phyloP scores from a whole-genome alignment of 805 yeast genomes.

The Hanseniaspora clermontiae region DNA sequence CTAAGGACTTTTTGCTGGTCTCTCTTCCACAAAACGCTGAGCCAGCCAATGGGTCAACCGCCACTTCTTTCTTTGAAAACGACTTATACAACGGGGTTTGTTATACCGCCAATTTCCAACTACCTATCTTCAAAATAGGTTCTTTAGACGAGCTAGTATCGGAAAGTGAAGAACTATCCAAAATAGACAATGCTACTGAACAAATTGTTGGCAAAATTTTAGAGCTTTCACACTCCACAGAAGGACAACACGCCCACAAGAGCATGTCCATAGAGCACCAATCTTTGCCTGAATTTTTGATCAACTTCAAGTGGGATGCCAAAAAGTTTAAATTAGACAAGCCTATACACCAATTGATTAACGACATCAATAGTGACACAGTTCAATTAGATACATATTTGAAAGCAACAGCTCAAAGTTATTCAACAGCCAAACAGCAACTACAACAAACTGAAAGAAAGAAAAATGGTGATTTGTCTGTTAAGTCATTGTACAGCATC shows the following conservation, averaged over 20 bases:
- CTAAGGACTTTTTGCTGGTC: constrained; percentile 35
- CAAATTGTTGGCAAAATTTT: constrained; percentile 58
- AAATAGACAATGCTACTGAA: constrained; percentile 67
- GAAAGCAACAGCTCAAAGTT: constrained; percentile 56
- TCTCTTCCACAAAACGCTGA: constrained; percentile 44
- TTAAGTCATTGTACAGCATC: constrained; percentile 78
- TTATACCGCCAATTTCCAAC: constrained; percentile 42
- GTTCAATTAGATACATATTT: constrained; percentile 75
- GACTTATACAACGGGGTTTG: constrained; percentile 45
- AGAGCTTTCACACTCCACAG: constrained; percentile 51
- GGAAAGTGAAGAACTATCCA: constrained; percentile 78
- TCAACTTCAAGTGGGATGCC: constrained; percentile 75
- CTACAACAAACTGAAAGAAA: constrained; percentile 82
- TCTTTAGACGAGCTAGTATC: constrained; percentile 84
- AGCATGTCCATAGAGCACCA: constrained; percentile 43
- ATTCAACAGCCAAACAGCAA: constrained; percentile 71
- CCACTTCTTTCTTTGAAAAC: constrained; percentile 42
- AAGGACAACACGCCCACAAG: constrained; percentile 36
- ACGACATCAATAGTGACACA: constrained; percentile 61
- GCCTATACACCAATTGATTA: constrained; percentile 63
- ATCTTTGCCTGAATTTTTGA: constrained; percentile 45
- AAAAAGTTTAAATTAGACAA: constrained; percentile 77
- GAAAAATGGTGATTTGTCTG: constrained; percentile 84
- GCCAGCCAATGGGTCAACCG: constrained; percentile 37
- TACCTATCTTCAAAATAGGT: constrained; percentile 87